phyloP scores from a whole-genome alignment of 2,329 filamentous ascomycete species.

The Claviceps citrina region DNA sequence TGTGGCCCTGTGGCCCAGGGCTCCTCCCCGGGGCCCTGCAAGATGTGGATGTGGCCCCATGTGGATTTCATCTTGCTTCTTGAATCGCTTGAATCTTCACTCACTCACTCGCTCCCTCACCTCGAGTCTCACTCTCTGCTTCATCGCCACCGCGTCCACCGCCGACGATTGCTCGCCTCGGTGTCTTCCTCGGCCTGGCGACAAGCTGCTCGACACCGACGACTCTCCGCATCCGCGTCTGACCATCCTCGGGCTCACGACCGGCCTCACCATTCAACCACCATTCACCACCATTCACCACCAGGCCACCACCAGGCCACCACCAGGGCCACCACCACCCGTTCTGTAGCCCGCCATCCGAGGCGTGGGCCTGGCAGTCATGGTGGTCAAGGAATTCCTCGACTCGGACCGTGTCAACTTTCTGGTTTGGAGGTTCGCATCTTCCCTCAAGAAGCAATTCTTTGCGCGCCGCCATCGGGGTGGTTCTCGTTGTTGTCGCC shows the following conservation, averaged over 20 bases:
- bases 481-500: slow-evolving; percentile 8
- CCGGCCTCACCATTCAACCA: no score
- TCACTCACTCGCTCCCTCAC: slow-evolving; percentile 8
- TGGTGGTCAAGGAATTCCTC: slow-evolving; percentile 43
- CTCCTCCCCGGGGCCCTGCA: not conserved
- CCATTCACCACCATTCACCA: no score
- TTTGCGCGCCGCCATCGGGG: slow-evolving; percentile 4
- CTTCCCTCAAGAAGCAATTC: not conserved
- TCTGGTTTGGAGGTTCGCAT: slow-evolving; percentile 53
- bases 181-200: slow-evolving; percentile 3
- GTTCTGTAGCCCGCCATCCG: slow-evolving; percentile 20
- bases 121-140: slow-evolving; percentile 2
- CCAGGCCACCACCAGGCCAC: no score
- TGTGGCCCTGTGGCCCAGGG: not conserved
- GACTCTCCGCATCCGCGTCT: not conserved
- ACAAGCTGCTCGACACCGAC: slow-evolving; percentile 1
- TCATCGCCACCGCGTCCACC: not conserved
- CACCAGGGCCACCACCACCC: no score
- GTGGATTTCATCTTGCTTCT: slow-evolving; percentile 13
- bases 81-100: slow-evolving; percentile 15
- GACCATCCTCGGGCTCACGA: not conserved
- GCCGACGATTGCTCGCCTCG: not conserved
- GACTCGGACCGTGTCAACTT: slow-evolving; percentile 55
- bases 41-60: slow-evolving; percentile 4
- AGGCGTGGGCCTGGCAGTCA: slow-evolving; percentile 21